These are phyloP conservation scores for Rhododendron molle DNA, from an alignment of 148 eudicot genomes.

Conservation along the genomic window DNA sequence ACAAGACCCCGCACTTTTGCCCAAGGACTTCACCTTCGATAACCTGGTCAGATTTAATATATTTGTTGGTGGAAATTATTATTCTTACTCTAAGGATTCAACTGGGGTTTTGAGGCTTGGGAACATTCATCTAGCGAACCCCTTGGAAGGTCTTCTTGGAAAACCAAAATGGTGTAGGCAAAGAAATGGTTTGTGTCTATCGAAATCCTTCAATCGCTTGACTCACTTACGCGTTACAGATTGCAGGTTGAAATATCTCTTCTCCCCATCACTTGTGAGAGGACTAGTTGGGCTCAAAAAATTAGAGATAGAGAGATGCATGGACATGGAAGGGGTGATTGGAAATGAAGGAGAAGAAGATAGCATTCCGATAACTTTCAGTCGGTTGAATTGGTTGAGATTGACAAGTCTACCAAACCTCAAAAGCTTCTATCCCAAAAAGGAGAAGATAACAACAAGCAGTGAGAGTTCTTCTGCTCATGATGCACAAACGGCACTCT, in stretches of 20 bases:
- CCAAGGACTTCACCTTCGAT: neutral
- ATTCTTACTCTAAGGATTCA: too few relatives aligned
- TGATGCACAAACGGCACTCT: neutral
- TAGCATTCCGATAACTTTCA: neutral
- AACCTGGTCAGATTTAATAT: neutral
- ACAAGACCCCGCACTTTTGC: neutral
- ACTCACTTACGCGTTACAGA: rapidly evolving
- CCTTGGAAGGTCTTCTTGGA: neutral
- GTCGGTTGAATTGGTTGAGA: rapidly evolving
- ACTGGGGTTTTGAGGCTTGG: neutral
- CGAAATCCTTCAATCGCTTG: neutral
- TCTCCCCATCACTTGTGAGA: neutral
- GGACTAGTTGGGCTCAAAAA: neutral
- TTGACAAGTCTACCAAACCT: neutral
- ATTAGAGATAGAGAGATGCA: neutral
- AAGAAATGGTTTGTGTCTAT: neutral
- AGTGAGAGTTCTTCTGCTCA: neutral
- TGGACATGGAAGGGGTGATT: neutral
- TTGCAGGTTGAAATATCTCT: neutral
- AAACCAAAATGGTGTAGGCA: neutral
- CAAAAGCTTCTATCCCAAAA: neutral
- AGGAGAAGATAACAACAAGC: neutral
- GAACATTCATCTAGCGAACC: neutral
- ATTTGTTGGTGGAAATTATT: neutral
- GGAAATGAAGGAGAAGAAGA: neutral